Conservation (phyloP, 2,329 filamentous ascomycete genomes). For the Sarocladium oryzae region DNA sequence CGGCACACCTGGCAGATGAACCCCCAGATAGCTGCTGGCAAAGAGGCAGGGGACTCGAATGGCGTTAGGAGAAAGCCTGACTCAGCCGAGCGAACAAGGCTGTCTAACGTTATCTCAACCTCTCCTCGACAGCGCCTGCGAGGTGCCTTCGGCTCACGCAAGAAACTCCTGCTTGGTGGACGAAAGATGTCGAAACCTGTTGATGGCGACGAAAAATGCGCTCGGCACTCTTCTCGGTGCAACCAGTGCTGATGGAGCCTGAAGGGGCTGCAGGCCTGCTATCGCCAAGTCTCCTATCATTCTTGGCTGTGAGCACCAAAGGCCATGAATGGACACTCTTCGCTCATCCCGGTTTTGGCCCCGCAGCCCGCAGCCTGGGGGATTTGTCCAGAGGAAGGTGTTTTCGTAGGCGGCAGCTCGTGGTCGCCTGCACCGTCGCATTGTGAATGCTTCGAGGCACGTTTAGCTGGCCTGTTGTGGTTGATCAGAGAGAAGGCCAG, state of each 20-base stretch:
- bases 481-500: too few relatives aligned
- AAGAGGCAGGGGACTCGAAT: conserved; percentile 2
- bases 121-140: too few relatives aligned
- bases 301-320: conserved; percentile 6
- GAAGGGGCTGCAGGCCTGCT: background rate
- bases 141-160: too few relatives aligned
- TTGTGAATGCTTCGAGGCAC: background rate
- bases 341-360: conserved; percentile 1
- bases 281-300: conserved; percentile 3
- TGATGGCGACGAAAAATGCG: background rate
- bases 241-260: background rate
- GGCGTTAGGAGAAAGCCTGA: background rate
- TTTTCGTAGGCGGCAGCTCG: background rate
- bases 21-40: background rate
- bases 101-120: conserved; percentile 4
- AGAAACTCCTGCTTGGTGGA: too few relatives aligned
- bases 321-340: background rate
- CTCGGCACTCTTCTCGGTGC: conserved; percentile 1
- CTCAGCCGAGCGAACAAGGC: background rate
- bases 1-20: background rate
- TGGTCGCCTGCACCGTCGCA: background rate
- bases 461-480: background rate
- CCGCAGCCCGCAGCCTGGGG: conserved; percentile 2
- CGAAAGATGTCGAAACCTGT: too few relatives aligned
- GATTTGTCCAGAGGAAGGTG: background rate